Evolutionary conservation across 2,329 filamentous ascomycete species (phyloP).

Genomic region (Talaromyces funiculosus): DNA sequence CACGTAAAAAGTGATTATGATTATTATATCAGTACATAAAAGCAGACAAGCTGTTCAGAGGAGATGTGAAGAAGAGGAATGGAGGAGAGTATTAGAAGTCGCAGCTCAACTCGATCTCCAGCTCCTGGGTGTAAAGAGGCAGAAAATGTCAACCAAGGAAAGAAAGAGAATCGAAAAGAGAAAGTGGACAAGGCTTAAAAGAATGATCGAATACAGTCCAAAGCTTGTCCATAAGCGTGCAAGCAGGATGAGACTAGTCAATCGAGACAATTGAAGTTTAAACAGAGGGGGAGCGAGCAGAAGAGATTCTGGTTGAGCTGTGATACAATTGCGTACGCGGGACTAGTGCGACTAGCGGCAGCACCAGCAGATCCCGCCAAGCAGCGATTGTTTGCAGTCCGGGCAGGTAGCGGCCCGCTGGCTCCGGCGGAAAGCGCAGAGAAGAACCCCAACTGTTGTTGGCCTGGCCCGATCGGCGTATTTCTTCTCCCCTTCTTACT

Average conservation of each 20-base stretch:
- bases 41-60: constrained; percentile 11
- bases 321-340: background rate
- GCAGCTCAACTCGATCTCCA: background rate
- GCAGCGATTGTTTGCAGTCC: background rate
- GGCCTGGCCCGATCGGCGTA: too few species aligned
- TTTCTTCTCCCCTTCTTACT: background rate
- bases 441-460: constrained; percentile 4
- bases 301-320: constrained; percentile 4
- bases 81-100: background rate
- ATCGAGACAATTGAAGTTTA: background rate
- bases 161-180: background rate
- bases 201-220: background rate
- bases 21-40: constrained; percentile 6
- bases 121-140: background rate
- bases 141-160: constrained; percentile 1
- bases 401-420: constrained; percentile 5
- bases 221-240: background rate
- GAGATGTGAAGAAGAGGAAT: constrained; percentile 6
- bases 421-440: background rate
- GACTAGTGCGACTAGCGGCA: background rate
- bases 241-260: background rate
- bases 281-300: background rate
- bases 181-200: constrained; percentile 1
- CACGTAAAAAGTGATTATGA: constrained; percentile 9
- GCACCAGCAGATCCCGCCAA: background rate